A percentile compares a stretch with the other conserved stretches of the same genome.
These are phyloP conservation scores for Taphrina betulina DNA, from an alignment of 1,139 yeast genomes.

Conservation along the genomic window DNA sequence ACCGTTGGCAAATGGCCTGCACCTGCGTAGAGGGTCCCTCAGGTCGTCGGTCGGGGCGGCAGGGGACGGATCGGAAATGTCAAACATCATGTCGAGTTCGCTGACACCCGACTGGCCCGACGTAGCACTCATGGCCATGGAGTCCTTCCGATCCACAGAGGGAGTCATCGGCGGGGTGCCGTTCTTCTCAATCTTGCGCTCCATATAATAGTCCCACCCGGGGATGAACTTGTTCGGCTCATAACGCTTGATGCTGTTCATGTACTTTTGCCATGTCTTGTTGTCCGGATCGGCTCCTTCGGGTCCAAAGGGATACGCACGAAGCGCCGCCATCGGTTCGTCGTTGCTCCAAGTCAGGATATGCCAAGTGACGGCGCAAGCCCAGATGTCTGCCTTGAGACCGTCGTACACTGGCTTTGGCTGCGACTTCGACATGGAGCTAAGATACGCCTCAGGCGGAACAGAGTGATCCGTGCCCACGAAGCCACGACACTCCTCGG, in stretches of 20 bases:
- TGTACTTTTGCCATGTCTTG: conserved; percentile 39
- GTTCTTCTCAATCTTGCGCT: conserved; percentile 17
- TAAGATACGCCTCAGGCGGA: conserved; percentile 73
- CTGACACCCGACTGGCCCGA: conserved; percentile 17
- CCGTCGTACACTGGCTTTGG: conserved; percentile 65
- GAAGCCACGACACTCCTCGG: conserved; percentile 35
- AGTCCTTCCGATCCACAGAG: conserved; percentile 4
- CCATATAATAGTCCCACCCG: conserved; percentile 31
- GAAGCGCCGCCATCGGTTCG: conserved; percentile 38
- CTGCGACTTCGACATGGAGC: conserved; percentile 34
- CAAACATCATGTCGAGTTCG: conserved; percentile 6
- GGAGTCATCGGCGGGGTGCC: conserved; percentile 19
- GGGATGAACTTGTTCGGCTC: conserved; percentile 33
- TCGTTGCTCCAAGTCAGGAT: conserved; percentile 62
- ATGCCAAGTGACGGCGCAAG: conserved; percentile 77
- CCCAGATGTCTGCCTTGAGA: conserved; percentile 81
- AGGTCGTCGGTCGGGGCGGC: conserved; percentile 12
- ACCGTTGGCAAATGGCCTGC: conserved; percentile 18
- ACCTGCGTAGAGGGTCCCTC: conserved; percentile 18
- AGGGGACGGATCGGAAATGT: conserved; percentile 7
- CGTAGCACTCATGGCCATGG: conserved; percentile 13
- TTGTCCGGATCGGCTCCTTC: conserved; percentile 41
- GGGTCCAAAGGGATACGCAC: conserved; percentile 44
- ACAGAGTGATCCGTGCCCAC: conserved; percentile 79
- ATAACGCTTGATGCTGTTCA: conserved; percentile 35